phyloP scores from a whole-genome alignment of 768 basidiomycete species.

The Leccinum disarticulatum region DNA sequence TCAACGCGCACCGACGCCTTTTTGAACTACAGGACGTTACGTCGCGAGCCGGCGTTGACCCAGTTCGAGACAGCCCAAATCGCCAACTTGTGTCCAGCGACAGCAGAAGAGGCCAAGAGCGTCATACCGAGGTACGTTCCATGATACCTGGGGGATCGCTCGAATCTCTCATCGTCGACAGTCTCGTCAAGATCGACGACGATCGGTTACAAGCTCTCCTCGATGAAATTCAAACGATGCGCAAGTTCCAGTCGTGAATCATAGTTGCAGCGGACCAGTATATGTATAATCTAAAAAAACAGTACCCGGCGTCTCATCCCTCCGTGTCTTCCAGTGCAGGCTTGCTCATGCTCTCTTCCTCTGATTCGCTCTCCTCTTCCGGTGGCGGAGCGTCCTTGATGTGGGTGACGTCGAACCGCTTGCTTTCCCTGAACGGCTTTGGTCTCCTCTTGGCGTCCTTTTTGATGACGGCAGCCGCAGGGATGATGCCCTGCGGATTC shows the following conservation, averaged over 20 bases:
- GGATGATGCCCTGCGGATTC: slow-evolving; percentile 77
- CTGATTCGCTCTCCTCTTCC: slow-evolving; percentile 45
- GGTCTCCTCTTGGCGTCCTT: slow-evolving; percentile 50
- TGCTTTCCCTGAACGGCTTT: slow-evolving; percentile 68
- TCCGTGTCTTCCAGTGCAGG: slow-evolving; percentile 52
- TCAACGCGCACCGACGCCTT: background rate
- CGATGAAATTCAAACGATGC: slow-evolving; percentile 86
- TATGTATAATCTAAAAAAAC: background rate
- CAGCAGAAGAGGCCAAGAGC: slow-evolving; percentile 89
- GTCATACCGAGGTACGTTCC: slow-evolving; percentile 74
- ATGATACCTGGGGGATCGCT: background rate
- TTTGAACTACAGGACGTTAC: slow-evolving; percentile 56
- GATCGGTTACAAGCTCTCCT: slow-evolving; percentile 79
- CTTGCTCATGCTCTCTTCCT: slow-evolving; percentile 43
- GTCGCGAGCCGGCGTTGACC: slow-evolving; percentile 75
- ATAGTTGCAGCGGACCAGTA: slow-evolving; percentile 3
- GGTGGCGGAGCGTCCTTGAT: slow-evolving; percentile 27
- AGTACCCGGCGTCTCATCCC: slow-evolving; percentile 28
- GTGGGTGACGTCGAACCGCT: slow-evolving; percentile 61
- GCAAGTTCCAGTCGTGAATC: slow-evolving; percentile 79
- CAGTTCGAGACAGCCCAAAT: slow-evolving; percentile 94
- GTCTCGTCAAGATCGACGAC: slow-evolving; percentile 86
- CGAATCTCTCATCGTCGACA: background rate
- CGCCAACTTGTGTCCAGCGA: slow-evolving; percentile 85
- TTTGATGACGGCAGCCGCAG: slow-evolving; percentile 63